A percentile compares a stretch with the other conserved stretches of the same genome.
These are phyloP conservation scores for Phoma sp. DNA, from an alignment of 2,329 filamentous ascomycete genomes.

Conservation along the genomic window DNA sequence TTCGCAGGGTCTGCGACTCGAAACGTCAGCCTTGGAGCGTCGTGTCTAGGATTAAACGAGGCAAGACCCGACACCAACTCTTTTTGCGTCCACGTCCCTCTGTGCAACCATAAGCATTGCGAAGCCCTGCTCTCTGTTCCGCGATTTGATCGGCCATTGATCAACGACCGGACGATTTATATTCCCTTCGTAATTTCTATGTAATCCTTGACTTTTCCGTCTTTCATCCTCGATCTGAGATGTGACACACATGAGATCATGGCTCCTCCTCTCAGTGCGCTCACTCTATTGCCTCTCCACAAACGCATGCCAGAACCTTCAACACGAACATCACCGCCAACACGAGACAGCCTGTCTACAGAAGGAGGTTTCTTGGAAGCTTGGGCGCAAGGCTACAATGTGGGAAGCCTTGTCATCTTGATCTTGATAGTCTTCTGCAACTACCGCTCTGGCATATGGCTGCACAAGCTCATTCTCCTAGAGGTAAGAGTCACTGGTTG, in stretches of 20 bases:
- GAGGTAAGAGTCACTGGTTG: slow-evolving; percentile 27
- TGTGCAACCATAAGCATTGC: slow-evolving; percentile 14
- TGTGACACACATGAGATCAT: slow-evolving; percentile 23
- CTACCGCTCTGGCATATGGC: slow-evolving; percentile 41
- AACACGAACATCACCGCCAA: slow-evolving; percentile 38
- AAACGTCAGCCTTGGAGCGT: slow-evolving; percentile 6
- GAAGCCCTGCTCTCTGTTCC: slow-evolving; percentile 1
- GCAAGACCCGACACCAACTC: slow-evolving; percentile 7
- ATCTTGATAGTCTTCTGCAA: slow-evolving; percentile 49
- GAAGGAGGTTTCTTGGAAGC: slow-evolving; percentile 45
- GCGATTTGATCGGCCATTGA: slow-evolving; percentile 1
- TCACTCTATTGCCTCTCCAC: slow-evolving; percentile 14
- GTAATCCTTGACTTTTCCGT: not conserved
- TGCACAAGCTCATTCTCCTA: slow-evolving; percentile 47
- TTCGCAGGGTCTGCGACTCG: not conserved
- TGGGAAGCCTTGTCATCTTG: slow-evolving; percentile 43
- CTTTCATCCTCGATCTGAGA: slow-evolving; percentile 1
- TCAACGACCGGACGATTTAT: not conserved
- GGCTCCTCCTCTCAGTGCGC: slow-evolving; percentile 33
- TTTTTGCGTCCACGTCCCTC: not conserved
- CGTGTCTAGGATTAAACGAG: slow-evolving; percentile 5
- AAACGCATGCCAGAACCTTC: slow-evolving; percentile 33
- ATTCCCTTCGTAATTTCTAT: not conserved
- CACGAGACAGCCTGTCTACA: slow-evolving; percentile 31
- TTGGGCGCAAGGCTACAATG: slow-evolving; percentile 49